Evolutionary conservation across 257 asterid species (phyloP).

Genomic region (Ophiorrhiza pumila): DNA sequence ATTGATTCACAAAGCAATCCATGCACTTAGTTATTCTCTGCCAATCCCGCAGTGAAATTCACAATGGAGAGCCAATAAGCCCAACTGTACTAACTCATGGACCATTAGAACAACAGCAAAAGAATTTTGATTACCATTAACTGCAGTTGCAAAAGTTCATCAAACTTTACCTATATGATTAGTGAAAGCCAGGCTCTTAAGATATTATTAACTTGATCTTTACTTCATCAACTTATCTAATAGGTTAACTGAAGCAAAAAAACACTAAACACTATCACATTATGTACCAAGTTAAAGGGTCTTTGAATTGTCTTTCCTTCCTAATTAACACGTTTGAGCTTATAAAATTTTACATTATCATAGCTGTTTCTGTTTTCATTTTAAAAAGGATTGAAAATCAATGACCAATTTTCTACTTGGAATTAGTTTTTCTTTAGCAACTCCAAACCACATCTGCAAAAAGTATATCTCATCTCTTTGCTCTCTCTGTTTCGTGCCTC

Average conservation of each 20-base stretch:
- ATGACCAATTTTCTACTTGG: not conserved
- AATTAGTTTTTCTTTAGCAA: not conserved
- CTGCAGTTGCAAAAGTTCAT: not conserved
- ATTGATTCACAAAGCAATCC: slow-evolving; percentile 1
- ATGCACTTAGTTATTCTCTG: not conserved
- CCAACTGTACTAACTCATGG: slow-evolving; percentile 12
- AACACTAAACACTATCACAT: not conserved
- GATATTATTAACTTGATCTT: not conserved
- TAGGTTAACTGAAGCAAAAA: not conserved
- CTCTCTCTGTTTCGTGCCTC: not conserved
- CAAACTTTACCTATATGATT: not conserved
- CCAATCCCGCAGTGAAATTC: not conserved
- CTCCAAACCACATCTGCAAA: not conserved
- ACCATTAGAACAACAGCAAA: not conserved
- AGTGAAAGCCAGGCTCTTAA: not conserved
- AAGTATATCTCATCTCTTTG: not conserved
- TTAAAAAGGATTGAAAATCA: not conserved
- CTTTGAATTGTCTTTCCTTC: not conserved
- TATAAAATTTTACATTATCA: not conserved
- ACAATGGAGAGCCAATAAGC: not conserved
- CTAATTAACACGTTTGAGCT: not conserved
- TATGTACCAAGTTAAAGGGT: not conserved
- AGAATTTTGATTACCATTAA: not conserved
- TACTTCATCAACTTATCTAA: not conserved
- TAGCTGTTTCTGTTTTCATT: not conserved